Conservation (phyloP, 2,329 filamentous ascomycete species). For the Botrytis deweyae region DNA sequence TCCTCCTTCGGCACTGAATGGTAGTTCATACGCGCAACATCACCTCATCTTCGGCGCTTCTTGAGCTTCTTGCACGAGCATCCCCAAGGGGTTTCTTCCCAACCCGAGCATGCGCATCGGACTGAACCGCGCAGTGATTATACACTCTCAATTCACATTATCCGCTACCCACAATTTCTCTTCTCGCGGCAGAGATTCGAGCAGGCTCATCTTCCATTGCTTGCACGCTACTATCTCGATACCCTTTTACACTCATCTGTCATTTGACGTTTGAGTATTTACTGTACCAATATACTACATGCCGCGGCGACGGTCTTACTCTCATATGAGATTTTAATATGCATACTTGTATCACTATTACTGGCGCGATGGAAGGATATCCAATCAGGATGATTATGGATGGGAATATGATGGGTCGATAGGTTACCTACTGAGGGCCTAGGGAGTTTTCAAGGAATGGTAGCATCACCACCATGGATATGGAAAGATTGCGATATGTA, state of each 20-base stretch:
- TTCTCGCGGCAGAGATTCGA: slow-evolving; percentile 15
- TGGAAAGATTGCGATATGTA: slow-evolving; percentile 15
- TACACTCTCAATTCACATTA: not conserved
- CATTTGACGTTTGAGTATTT: not conserved
- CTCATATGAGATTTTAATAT: not conserved
- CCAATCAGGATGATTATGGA: slow-evolving; percentile 4
- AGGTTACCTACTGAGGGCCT: not conserved
- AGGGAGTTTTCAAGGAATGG: slow-evolving; percentile 9
- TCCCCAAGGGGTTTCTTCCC: not conserved
- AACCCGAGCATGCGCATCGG: not conserved
- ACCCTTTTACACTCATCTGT: slow-evolving; percentile 4
- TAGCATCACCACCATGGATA: slow-evolving; percentile 14
- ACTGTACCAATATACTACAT: slow-evolving; percentile 1
- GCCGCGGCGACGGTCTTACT: slow-evolving; percentile 1
- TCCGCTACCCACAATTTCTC: not conserved
- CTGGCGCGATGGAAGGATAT: slow-evolving; percentile 3
- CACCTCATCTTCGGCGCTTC: not conserved
- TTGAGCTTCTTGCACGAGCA: not conserved
- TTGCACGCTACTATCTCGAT: slow-evolving; percentile 10
- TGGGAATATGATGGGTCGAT: not conserved
- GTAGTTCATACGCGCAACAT: not conserved
- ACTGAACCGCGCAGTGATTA: not conserved
- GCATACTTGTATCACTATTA: not conserved
- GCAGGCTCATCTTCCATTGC: slow-evolving; percentile 14
- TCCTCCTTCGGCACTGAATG: not conserved